phyloP scores from a whole-genome alignment of 2,329 filamentous ascomycete genomes.

The Drechslera avenae region DNA sequence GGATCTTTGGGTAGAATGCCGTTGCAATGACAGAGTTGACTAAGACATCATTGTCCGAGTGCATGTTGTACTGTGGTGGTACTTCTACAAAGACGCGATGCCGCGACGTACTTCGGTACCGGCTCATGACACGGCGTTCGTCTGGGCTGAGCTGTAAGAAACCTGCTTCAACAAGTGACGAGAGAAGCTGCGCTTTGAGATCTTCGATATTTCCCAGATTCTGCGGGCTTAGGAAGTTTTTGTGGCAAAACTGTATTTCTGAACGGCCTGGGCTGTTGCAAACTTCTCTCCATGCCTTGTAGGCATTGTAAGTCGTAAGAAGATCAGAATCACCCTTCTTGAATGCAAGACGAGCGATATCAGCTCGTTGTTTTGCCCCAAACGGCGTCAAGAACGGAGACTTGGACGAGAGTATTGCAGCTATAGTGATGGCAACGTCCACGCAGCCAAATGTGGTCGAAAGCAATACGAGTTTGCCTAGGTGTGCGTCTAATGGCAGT shows the following conservation, averaged over 20 bases:
- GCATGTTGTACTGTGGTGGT: constrained; percentile 72
- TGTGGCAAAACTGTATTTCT: constrained; percentile 89
- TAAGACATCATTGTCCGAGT: constrained; percentile 80
- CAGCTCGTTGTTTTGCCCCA: constrained; percentile 79
- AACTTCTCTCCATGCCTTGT: constrained; percentile 83
- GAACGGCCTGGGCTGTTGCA: constrained; percentile 72
- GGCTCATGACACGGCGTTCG: constrained; percentile 72
- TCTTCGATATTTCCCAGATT: constrained; percentile 93
- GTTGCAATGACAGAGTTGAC: constrained; percentile 84
- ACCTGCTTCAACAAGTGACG: constrained; percentile 82
- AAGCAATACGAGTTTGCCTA: constrained; percentile 89
- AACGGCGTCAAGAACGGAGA: constrained; percentile 90
- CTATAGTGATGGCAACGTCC: constrained; percentile 88
- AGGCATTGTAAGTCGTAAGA: constrained; percentile 92
- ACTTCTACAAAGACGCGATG: constrained; percentile 82
- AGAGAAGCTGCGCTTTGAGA: constrained; percentile 87
- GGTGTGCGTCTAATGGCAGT: constrained; percentile 88
- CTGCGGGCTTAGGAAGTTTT: constrained; percentile 90
- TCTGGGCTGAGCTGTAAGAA: constrained; percentile 76
- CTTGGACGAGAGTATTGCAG: constrained; percentile 91
- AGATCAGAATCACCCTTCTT: constrained; percentile 88
- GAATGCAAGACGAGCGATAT: constrained; percentile 78
- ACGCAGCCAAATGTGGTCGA: constrained; percentile 88
- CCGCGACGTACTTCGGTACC: constrained; percentile 68
- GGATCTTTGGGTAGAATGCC: constrained; percentile 94